Evolutionary conservation across 495 filamentous ascomycete species (phyloP).

Genomic region (Neurospora sp.): DNA sequence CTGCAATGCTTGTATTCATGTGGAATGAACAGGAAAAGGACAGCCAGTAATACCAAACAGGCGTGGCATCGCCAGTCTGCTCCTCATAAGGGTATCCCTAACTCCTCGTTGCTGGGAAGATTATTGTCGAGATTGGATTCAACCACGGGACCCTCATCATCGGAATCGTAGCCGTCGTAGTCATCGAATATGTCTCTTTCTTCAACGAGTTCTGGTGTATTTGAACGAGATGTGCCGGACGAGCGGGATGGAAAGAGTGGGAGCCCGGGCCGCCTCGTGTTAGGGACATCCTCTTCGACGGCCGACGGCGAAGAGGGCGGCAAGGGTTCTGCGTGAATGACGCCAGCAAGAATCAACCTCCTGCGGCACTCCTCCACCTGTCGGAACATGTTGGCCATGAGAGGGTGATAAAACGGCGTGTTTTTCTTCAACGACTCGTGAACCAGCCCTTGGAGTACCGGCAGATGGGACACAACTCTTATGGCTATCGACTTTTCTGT

Average conservation of each 20-base stretch:
- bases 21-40: background rate
- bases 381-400: background rate
- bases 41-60: background rate
- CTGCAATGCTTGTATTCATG: background rate
- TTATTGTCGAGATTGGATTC: background rate
- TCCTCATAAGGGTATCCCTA: background rate
- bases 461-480: background rate
- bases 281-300: background rate
- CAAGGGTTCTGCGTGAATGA: background rate
- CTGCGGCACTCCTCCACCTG: background rate
- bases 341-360: background rate
- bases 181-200: background rate
- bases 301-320: background rate
- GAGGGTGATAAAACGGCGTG: background rate
- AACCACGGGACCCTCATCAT: background rate
- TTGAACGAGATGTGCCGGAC: background rate
- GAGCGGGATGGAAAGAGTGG: background rate
- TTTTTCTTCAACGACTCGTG: background rate
- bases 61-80: background rate
- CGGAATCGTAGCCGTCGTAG: background rate
- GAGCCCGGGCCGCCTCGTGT: background rate
- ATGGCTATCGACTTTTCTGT: background rate
- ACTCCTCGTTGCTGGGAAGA: background rate
- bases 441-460: background rate
- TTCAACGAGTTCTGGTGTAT: background rate